Evolutionary conservation across 306 rosid species (phyloP).

Genomic region (Rosa chinensis): DNA sequence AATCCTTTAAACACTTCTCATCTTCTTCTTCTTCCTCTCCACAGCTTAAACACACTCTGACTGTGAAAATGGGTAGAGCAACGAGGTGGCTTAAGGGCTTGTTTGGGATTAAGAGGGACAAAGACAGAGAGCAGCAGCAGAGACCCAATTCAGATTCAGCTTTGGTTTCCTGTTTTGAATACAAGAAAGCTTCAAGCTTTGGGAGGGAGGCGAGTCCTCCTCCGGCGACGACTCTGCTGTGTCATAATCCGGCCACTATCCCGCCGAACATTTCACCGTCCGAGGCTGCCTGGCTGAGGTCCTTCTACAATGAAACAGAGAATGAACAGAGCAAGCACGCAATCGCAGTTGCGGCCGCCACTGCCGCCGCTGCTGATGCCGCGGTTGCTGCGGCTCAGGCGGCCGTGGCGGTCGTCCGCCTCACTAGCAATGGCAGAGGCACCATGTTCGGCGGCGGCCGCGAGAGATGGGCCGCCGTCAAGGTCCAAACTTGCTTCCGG

Average conservation of each 20-base stretch:
- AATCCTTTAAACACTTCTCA: constrained; percentile 22
- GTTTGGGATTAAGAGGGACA: constrained; percentile 54
- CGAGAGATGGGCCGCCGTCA: constrained; percentile 67
- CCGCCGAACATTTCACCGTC: constrained; percentile 77
- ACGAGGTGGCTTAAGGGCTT: constrained; percentile 72
- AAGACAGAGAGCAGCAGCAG: constrained; percentile 31
- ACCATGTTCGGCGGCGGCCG: constrained; percentile 66
- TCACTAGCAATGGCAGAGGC: constrained; percentile 76
- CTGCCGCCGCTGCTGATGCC: constrained; percentile 83
- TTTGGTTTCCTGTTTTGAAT: constrained; percentile 11
- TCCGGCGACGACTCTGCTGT: constrained; percentile 22
- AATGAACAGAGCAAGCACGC: constrained; percentile 85
- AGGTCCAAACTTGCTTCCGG: constrained; percentile 71
- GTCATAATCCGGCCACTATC: constrained; percentile 67
- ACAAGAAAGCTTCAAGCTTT: constrained; percentile 27
- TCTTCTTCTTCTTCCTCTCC: not conserved
- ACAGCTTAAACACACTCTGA: not conserved
- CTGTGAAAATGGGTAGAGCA: constrained; percentile 63
- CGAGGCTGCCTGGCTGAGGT: constrained; percentile 80
- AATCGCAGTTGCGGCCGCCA: constrained; percentile 85
- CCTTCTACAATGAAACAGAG: constrained; percentile 58
- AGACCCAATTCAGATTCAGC: constrained; percentile 30
- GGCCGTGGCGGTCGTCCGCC: constrained; percentile 77
- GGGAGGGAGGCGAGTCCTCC: constrained; percentile 23
- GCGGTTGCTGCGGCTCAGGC: constrained; percentile 91